phyloP scores from a whole-genome alignment of 257 asterid genomes.

The Agastache rugosa region DNA sequence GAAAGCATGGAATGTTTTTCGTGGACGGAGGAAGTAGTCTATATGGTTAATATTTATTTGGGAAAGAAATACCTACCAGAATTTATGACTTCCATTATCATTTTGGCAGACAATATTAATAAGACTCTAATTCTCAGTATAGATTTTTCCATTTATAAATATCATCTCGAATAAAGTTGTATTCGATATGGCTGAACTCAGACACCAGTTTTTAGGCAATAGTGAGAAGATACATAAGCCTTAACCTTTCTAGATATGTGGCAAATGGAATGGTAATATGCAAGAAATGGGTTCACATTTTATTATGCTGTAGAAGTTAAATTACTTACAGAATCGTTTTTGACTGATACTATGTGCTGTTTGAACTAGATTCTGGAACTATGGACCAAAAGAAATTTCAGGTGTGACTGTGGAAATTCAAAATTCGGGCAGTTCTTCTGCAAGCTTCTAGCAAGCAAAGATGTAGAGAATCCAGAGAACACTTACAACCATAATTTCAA shows the following conservation, averaged over 20 bases:
- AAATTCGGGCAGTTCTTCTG: conserved; percentile 88
- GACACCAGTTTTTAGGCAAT: not conserved
- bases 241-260: not conserved
- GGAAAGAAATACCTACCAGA: not conserved
- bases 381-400: conserved; percentile 95
- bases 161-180: not conserved
- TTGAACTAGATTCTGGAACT: conserved; percentile 82
- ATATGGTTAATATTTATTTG: not conserved
- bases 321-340: conserved; percentile 8
- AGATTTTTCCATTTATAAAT: not conserved
- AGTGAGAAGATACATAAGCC: not conserved
- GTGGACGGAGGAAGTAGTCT: too few relatives aligned
- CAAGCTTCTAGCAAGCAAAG: conserved; percentile 87
- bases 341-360: conserved; percentile 32
- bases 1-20: too few relatives aligned
- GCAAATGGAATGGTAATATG: conserved; percentile 18
- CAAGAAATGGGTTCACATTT: not conserved
- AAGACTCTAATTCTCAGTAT: not conserved
- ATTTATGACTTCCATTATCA: not conserved
- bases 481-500: conserved; percentile 86
- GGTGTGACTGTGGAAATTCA: conserved; percentile 99
- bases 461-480: conserved; percentile 70
- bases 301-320: not conserved
- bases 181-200: not conserved
- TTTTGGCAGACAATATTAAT: not conserved